Evolutionary conservation across 495 filamentous ascomycete genomes (phyloP), one percentile per base, ranked within the genome.

Genomic region (Pseudomonodictys pantanalensis): DNA sequence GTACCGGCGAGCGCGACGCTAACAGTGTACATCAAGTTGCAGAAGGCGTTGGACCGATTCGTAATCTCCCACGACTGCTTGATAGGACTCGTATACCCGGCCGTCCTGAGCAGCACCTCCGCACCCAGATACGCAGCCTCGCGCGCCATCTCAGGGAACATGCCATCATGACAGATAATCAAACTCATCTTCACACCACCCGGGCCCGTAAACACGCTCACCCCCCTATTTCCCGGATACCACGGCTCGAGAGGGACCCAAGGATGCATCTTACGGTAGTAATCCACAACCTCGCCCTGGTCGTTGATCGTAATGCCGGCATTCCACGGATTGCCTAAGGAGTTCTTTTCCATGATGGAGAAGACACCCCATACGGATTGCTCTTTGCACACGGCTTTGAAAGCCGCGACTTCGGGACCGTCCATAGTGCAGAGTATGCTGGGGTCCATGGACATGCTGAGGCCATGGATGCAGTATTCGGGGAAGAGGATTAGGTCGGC

Each of bases 201-300:
- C 2, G 62, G 62, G 11, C 56, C 57, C 3, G 15, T 45, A 51
- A 60, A 65, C 8, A 43, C 39, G 28, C 47, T 44, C 22, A 65
- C 41, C 10, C 56, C 62, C 2, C 25, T 18, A 29, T 65, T 65
- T 29, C 62, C 62, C 12, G 62, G 62, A 28, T 65, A 60, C 62
- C 62, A 65, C 7, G 62, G 62, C 35, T 65, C 62, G 20, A 65
- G 50, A 10, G 62, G 57, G 6, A 65, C 30, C 60, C 60, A 63
- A 22, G 60, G 60, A 33, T 63, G 60, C 56, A 65, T 60, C 39
- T 65, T 65, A 15, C 62, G 56, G 32, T 65, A 65, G 51, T 61
- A 65, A 24, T 65, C 46, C 18, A 61, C 57, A 12, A 65, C 18
- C 33, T 65, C 49, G 25, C 62, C 62, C 3, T 55, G 10, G 4